A percentile compares a stretch with the other conserved stretches of the same genome.
phyloP scores from a whole-genome alignment of 139 green algal genomes.

The Chlamydomonas incerta region DNA sequence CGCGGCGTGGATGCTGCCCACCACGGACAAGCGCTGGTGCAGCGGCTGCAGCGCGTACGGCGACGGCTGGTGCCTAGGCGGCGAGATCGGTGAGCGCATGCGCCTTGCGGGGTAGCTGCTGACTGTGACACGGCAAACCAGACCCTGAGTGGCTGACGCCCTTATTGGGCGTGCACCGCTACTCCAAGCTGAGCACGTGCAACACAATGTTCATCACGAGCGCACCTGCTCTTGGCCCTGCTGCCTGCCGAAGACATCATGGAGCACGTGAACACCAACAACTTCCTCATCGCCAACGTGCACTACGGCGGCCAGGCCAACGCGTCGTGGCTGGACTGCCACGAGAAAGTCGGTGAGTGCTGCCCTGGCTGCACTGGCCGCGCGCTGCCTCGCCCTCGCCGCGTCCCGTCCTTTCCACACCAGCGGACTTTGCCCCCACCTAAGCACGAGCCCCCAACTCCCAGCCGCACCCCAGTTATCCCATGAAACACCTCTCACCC shows the following conservation, averaged over 20 bases:
- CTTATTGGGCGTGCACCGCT: too few relatives aligned
- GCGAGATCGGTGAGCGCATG: slow-evolving; percentile 3
- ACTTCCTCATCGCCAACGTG: not conserved
- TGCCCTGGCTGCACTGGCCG: too few relatives aligned
- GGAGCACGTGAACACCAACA: slow-evolving; percentile 1
- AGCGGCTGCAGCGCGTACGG: slow-evolving; percentile 8
- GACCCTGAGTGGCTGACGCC: not conserved
- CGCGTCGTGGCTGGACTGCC: slow-evolving; percentile 1
- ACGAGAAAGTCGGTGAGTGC: not conserved
- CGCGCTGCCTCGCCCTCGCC: too few relatives aligned
- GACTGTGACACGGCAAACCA: not conserved
- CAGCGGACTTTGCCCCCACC: too few relatives aligned
- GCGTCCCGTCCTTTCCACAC: too few relatives aligned
- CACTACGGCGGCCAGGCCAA: not conserved
- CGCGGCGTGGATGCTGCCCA: slow-evolving; percentile 21
- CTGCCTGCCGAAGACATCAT: not conserved
- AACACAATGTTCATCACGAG: not conserved
- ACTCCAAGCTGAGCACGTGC: too few relatives aligned
- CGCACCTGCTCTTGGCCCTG: too few relatives aligned
- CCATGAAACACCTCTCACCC: not conserved
- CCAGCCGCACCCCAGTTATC: not conserved
- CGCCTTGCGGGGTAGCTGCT: not conserved
- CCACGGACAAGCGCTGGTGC: not conserved
- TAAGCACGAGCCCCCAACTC: not conserved
- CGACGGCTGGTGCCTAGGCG: slow-evolving; percentile 20